Evolutionary conservation across 2,329 filamentous ascomycete genomes (phyloP).

Genomic region (Xylariaceae sp.): DNA sequence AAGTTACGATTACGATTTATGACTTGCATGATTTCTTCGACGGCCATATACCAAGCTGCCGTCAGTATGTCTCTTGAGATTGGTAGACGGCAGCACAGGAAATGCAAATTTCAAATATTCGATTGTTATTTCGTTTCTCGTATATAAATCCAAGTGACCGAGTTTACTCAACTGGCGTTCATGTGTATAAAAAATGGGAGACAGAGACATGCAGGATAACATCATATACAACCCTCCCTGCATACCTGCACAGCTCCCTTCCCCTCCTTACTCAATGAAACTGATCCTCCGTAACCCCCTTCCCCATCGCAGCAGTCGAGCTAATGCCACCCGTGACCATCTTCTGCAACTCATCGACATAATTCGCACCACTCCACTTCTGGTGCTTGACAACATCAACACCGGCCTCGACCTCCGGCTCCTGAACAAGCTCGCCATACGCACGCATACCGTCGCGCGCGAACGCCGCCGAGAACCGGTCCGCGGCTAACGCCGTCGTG

Average conservation of each 20-base stretch:
- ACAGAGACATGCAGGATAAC: no score
- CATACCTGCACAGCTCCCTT: background rate
- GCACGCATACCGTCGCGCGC: constrained; percentile 83
- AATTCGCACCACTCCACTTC: constrained; percentile 96
- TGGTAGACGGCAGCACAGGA: no score
- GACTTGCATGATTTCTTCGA: no score
- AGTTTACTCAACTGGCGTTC: no score
- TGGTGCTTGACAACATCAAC: constrained; percentile 98
- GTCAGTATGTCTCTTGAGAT: no score
- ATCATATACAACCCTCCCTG: background rate
- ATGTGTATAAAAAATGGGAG: no score
- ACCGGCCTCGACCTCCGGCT: constrained; percentile 87
- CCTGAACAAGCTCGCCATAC: constrained; percentile 94
- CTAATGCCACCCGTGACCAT: constrained; percentile 94
- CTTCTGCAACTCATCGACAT: constrained; percentile 90
- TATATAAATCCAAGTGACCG: no score
- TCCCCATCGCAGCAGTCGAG: constrained; percentile 92
- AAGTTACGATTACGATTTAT: no score
- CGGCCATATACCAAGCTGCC: no score
- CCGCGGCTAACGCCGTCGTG: constrained; percentile 86
- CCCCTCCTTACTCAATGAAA: constrained; percentile 53
- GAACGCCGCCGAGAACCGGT: constrained; percentile 83
- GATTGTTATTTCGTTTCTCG: no score
- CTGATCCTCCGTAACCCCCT: constrained; percentile 96
- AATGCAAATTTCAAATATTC: no score